Evolutionary conservation across 1,284 basidiomycete species (phyloP), one percentile per base, ranked within the genome.

Genomic region (Irpex sp.): DNA sequence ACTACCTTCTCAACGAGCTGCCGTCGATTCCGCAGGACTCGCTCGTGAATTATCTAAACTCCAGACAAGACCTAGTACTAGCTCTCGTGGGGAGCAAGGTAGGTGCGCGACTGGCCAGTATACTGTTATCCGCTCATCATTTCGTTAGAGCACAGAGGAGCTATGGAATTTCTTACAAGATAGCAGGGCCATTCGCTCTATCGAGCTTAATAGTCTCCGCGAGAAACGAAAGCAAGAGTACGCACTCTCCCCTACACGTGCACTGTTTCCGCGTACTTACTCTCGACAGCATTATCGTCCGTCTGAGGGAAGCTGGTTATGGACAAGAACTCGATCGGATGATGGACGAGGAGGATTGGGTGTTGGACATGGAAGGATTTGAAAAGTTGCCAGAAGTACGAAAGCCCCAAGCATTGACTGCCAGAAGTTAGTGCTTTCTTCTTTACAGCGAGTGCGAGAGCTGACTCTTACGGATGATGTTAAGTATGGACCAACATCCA

Each of bases 401-500:
- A 9, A 38, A 65, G 38, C 13, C 38, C 11, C 58, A 60, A 20
- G 18, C 22, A 42, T 27, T 65, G 27, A 65, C 63, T 18, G 13
- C 32, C 18, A 13, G 32, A 65, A 42, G 63, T 65, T 11, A 65
- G 63, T 32, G 32, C 32, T 38, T 38, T 38, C 32, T 38, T 38
- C 32, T 38, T 38, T 38, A 38, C 32, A 38, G 32, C 32, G 32
- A 38, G 32, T 38, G 32, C 32, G 32, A 38, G 32, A 38, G 32
- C 32, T 38, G 7, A 38, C 32, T 38, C 7, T 38, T 38, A 38
- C 32, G 32, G 32, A 38, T 38, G 4, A 27, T 9, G 22, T 22
- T 38, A 24, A 68, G 67, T 45, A 10, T 68, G 67, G 67, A 45
- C 62, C 6, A 68, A 68, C 20, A 68, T 68, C 15, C 32, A 59